phyloP scores from a whole-genome alignment of 2,329 filamentous ascomycete genomes.

The Didymella arachidicola region DNA sequence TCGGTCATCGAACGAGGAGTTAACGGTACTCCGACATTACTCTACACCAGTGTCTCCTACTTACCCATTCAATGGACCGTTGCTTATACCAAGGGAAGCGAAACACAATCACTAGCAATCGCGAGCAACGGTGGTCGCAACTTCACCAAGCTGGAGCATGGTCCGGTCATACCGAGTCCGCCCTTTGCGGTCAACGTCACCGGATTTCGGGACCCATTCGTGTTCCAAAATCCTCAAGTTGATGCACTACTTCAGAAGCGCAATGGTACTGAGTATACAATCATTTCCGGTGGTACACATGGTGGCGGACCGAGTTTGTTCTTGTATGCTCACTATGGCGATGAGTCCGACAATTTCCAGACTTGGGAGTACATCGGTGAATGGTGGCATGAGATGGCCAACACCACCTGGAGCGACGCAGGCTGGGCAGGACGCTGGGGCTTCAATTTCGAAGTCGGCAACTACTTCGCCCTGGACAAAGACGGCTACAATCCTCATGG shows the following conservation, averaged over 20 bases:
- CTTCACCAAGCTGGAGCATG: slow-evolving; percentile 51
- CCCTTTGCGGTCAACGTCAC: slow-evolving; percentile 55
- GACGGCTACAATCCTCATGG: slow-evolving; percentile 52
- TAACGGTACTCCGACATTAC: slow-evolving; percentile 54
- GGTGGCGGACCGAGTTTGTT: slow-evolving; percentile 51
- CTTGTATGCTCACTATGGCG: slow-evolving; percentile 50
- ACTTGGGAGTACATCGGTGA: slow-evolving; percentile 51
- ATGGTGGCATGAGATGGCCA: slow-evolving; percentile 53
- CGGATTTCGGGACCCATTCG: slow-evolving; percentile 55
- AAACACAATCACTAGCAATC: slow-evolving; percentile 57
- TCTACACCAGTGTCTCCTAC: slow-evolving; percentile 57
- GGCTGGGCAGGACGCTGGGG: slow-evolving; percentile 38
- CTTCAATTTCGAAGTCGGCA: slow-evolving; percentile 58
- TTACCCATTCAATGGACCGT: slow-evolving; percentile 59
- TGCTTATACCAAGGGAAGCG: slow-evolving; percentile 56
- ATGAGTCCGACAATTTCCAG: slow-evolving; percentile 46
- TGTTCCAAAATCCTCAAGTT: slow-evolving; percentile 51
- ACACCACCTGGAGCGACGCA: slow-evolving; percentile 33
- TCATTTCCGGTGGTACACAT: slow-evolving; percentile 54
- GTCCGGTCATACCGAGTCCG: slow-evolving; percentile 51
- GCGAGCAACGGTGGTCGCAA: slow-evolving; percentile 52
- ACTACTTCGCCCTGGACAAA: slow-evolving; percentile 53
- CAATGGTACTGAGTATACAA: slow-evolving; percentile 50
- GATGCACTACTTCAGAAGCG: slow-evolving; percentile 47
- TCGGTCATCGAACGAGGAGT: slow-evolving; percentile 55